Percentiles rank a stretch among this genome's conserved stretches.
Evolutionary conservation across 2,329 filamentous ascomycete genomes (phyloP).

Genomic region (Xylaria sp.): DNA sequence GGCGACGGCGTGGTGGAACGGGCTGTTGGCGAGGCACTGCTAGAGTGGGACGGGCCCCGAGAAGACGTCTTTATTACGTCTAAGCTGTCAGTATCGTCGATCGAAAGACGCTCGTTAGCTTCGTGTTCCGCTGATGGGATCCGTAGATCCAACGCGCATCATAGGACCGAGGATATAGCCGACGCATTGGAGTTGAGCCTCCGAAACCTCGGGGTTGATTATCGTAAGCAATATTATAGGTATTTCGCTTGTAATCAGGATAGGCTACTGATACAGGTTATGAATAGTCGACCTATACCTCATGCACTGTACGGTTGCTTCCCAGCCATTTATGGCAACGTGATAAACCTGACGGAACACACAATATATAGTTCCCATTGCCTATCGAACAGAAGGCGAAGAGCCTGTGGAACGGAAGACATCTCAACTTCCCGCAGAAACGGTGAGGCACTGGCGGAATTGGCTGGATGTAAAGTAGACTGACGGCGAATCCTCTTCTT

Average conservation of each 20-base stretch:
- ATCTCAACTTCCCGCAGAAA: conserved; percentile 11
- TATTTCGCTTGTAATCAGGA: too few species aligned
- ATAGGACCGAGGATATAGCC: too few species aligned
- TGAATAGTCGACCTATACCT: conserved; percentile 20
- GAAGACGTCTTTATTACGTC: not conserved
- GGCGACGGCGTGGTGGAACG: not conserved
- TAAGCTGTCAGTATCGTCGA: not conserved
- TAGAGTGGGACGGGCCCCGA: not conserved
- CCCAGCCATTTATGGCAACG: too few species aligned
- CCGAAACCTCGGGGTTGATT: too few species aligned
- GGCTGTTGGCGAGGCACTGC: not conserved
- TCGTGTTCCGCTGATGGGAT: too few species aligned
- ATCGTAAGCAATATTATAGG: too few species aligned
- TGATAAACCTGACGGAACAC: too few species aligned
- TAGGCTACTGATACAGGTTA: not conserved
- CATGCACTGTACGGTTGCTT: conserved; percentile 14
- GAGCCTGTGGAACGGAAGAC: conserved; percentile 9
- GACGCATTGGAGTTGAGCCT: too few species aligned
- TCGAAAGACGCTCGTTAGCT: too few species aligned
- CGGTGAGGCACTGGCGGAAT: conserved; percentile 4
- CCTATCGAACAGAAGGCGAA: conserved; percentile 10
- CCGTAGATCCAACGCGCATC: not conserved
- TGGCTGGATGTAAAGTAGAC: too few species aligned
- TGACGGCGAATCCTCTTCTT: too few species aligned
- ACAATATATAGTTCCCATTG: conserved; percentile 11